A percentile compares a stretch with the other conserved stretches of the same genome.
These are phyloP conservation scores for Penicillium sclerotiorum DNA, from an alignment of 2,329 filamentous ascomycete species.

Conservation along the genomic window DNA sequence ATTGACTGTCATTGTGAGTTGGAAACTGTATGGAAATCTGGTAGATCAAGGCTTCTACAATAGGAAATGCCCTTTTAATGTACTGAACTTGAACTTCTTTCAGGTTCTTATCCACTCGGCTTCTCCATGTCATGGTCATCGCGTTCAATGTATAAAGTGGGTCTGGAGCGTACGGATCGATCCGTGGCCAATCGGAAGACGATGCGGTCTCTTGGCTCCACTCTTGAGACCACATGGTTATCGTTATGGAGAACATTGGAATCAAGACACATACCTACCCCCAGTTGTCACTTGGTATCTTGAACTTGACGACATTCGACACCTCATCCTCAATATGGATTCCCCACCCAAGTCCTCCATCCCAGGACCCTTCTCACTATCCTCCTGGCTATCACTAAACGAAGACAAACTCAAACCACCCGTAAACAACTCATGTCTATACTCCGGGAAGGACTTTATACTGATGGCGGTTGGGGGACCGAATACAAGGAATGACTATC, in stretches of 20 bases:
- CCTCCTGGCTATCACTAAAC: conserved; percentile 19
- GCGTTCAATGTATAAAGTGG: too few species aligned
- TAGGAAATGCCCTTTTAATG: neutral
- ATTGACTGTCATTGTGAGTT: neutral
- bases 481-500: conserved; percentile 23
- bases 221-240: too few species aligned
- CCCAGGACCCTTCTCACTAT: conserved; percentile 12
- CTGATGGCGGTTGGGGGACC: conserved; percentile 24
- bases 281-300: neutral
- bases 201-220: too few species aligned
- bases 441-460: conserved; percentile 21
- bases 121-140: too few species aligned
- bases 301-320: too few species aligned
- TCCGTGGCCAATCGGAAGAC: too few species aligned
- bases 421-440: conserved; percentile 21
- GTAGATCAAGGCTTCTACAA: too few species aligned
- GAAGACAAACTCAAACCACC: conserved; percentile 15
- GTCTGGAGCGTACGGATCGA: too few species aligned
- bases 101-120: too few species aligned
- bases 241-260: too few species aligned
- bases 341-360: neutral
- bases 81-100: neutral
- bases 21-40: neutral
- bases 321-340: neutral
- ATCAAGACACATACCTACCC: too few species aligned